These are phyloP conservation scores for Pulicaria dysenterica DNA, from an alignment of 129 eudicot species.

Conservation along the genomic window DNA sequence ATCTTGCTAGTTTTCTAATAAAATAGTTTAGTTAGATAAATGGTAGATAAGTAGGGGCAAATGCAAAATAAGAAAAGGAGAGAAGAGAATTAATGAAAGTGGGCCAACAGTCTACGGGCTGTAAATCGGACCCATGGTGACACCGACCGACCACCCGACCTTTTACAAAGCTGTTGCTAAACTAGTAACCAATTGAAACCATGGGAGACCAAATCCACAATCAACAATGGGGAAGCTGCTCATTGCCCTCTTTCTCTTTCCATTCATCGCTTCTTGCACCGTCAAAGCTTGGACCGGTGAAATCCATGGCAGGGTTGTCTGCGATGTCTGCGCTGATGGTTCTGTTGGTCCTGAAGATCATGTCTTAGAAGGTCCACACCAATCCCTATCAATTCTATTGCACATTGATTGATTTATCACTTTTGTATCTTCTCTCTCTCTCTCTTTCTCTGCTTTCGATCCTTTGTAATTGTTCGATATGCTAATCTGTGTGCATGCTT, in stretches of 20 bases:
- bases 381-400: background rate
- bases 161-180: background rate
- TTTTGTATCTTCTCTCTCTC: background rate
- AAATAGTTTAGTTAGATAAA: no score
- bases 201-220: conserved; percentile 18
- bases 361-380: conserved; percentile 59
- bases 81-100: background rate
- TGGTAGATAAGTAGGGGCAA: no score
- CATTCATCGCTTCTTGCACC: conserved; percentile 15
- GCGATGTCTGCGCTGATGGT: conserved; percentile 91
- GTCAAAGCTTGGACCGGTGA: conserved; percentile 86
- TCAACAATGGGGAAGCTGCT: conserved; percentile 25
- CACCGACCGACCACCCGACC: conserved; percentile 30
- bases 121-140: conserved; percentile 17
- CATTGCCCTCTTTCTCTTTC: conserved; percentile 15
- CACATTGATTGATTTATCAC: background rate
- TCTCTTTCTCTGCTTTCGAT: background rate
- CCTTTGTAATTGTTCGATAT: background rate
- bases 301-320: conserved; percentile 88
- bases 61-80: background rate
- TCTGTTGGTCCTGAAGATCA: conserved; percentile 97
- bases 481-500: background rate
- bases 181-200: background rate
- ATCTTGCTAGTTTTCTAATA: no score
- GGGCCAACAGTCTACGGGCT: conserved; percentile 5